These are phyloP conservation scores for Clarireedia paspali DNA, from an alignment of 2,329 filamentous ascomycete species.

Conservation along the genomic window DNA sequence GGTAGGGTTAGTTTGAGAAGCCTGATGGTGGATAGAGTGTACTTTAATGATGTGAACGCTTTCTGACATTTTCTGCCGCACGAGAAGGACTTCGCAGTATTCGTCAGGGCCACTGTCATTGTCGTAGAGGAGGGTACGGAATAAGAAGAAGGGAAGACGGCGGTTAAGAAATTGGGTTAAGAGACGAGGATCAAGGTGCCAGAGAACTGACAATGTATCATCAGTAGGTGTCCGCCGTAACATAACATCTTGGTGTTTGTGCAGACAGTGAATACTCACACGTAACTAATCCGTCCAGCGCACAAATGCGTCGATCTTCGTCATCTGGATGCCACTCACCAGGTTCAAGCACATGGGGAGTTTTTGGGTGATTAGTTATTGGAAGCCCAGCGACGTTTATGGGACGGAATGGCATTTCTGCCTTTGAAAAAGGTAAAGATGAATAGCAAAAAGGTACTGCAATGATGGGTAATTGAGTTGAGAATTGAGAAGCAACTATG, in stretches of 20 bases:
- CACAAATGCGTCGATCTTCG: background rate
- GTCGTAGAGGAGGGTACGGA: background rate
- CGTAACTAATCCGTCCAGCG: background rate
- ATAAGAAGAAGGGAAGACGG: background rate
- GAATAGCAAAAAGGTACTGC: background rate
- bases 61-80: background rate
- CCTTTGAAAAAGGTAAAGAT: background rate
- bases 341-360: background rate
- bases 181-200: background rate
- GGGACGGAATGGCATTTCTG: background rate
- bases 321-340: background rate
- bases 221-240: background rate
- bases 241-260: background rate
- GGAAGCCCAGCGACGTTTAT: background rate
- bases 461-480: too few relatives aligned
- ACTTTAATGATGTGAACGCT: background rate
- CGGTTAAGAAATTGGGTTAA: constrained; percentile 4
- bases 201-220: background rate
- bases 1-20: background rate
- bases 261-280: background rate
- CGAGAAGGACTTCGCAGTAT: background rate
- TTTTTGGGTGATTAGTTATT: background rate
- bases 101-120: too few relatives aligned
- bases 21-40: background rate
- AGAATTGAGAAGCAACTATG: too few relatives aligned